Conservation (phyloP, 1,284 basidiomycete genomes). For the Kwoniella shivajii region DNA sequence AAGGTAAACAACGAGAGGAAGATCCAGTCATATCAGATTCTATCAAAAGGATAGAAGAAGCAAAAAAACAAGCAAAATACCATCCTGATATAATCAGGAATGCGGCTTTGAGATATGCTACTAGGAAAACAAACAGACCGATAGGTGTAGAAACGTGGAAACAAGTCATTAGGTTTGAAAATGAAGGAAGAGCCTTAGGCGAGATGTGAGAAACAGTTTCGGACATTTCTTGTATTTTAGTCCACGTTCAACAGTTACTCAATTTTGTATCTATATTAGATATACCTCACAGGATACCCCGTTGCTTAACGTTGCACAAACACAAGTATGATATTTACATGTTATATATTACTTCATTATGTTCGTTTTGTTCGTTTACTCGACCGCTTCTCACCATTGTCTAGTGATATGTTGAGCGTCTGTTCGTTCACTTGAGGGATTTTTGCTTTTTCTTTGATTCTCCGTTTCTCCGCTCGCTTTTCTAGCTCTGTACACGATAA, state of each 20-base stretch:
- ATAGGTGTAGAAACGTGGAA: slow-evolving; percentile 19
- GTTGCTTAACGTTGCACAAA: too few relatives aligned
- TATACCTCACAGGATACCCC: slow-evolving; percentile 9
- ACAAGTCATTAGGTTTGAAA: slow-evolving; percentile 15
- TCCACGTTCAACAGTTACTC: not conserved
- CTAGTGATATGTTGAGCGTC: not conserved
- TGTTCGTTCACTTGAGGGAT: not conserved
- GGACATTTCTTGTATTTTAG: not conserved
- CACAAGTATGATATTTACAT: not conserved
- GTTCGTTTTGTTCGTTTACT: not conserved
- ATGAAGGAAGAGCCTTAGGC: slow-evolving; percentile 4
- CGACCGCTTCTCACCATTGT: not conserved
- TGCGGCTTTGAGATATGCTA: slow-evolving; percentile 13
- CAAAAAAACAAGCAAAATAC: not conserved
- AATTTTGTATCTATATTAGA: not conserved
- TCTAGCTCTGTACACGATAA: slow-evolving; percentile 10
- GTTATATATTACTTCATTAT: not conserved
- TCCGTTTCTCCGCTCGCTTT: slow-evolving; percentile 9
- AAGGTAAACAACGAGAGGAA: not conserved
- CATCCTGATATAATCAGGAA: slow-evolving; percentile 8
- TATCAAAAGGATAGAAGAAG: not conserved
- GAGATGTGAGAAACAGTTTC: slow-evolving; percentile 1
- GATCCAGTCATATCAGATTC: not conserved
- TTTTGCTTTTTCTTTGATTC: slow-evolving; percentile 1
- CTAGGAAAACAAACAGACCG: slow-evolving; percentile 9